Percentiles rank a stretch among this genome's conserved stretches.
Evolutionary conservation across 306 rosid genomes (phyloP).

Genomic region (Rosa persica): DNA sequence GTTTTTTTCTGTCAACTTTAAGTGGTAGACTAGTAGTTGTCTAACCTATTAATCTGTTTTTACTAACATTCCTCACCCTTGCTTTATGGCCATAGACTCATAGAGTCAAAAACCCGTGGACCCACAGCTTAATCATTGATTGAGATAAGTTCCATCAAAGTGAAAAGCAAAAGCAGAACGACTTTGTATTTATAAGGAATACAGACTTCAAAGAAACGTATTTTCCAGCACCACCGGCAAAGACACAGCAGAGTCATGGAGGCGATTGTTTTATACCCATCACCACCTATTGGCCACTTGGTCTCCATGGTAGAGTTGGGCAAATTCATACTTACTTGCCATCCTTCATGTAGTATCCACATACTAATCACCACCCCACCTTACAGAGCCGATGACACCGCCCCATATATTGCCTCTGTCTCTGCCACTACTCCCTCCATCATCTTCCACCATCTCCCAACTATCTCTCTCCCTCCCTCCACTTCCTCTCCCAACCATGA

Average conservation of each 20-base stretch:
- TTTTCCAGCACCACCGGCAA: background rate
- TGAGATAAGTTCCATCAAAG: background rate
- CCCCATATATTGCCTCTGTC: slow-evolving; percentile 32
- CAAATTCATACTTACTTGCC: slow-evolving; percentile 27
- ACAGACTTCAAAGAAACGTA: background rate
- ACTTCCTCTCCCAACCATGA: slow-evolving; percentile 22
- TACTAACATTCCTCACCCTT: background rate
- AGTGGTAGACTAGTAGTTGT: background rate
- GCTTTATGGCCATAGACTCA: background rate
- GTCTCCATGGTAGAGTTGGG: slow-evolving; percentile 42
- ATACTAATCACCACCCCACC: slow-evolving; percentile 45
- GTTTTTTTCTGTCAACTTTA: background rate
- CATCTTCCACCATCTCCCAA: slow-evolving; percentile 37
- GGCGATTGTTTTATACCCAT: slow-evolving; percentile 43
- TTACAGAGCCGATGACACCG: slow-evolving; percentile 25
- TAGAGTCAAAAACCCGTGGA: background rate
- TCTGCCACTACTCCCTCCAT: slow-evolving; percentile 31
- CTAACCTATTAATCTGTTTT: background rate
- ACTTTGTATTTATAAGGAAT: background rate
- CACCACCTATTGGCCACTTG: slow-evolving; percentile 39
- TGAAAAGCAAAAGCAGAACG: background rate
- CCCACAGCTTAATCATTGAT: background rate
- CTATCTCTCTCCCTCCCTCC: slow-evolving; percentile 17
- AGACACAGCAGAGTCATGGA: background rate
- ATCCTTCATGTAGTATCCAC: slow-evolving; percentile 38